phyloP scores from a whole-genome alignment of 768 basidiomycete species.

The Pleurotus eryngii region DNA sequence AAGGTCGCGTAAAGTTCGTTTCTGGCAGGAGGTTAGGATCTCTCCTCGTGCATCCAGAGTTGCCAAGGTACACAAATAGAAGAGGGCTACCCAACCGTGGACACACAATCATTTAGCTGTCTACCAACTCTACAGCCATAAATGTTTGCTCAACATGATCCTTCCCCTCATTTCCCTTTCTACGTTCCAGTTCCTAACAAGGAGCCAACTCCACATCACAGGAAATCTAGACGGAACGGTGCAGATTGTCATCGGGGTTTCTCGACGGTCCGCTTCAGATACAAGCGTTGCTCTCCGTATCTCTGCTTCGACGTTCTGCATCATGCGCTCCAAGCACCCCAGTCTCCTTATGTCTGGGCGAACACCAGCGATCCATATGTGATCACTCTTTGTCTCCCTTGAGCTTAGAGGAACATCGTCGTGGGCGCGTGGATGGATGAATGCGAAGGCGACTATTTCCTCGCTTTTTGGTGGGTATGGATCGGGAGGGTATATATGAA shows the following conservation, averaged over 20 bases:
- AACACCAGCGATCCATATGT: conserved; percentile 6
- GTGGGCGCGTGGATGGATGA: conserved; percentile 1
- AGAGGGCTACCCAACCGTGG: too few relatives aligned
- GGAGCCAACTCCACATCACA: conserved; percentile 6
- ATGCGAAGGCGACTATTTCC: neutral
- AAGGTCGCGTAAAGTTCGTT: too few relatives aligned
- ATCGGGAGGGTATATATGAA: neutral
- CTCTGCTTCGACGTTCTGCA: neutral
- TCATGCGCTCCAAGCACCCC: neutral
- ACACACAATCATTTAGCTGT: too few relatives aligned
- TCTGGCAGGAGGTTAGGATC: too few relatives aligned
- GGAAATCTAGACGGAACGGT: conserved; percentile 3
- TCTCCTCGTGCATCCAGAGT: too few relatives aligned
- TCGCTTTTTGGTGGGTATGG: neutral
- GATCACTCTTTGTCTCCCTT: neutral
- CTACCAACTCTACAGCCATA: too few relatives aligned
- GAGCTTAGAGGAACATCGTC: neutral
- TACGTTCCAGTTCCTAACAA: conserved; percentile 2
- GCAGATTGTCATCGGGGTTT: neutral
- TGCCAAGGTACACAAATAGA: too few relatives aligned
- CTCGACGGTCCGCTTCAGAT: neutral
- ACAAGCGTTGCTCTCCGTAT: neutral
- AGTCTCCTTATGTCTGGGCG: neutral
- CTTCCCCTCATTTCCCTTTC: conserved; percentile 6
- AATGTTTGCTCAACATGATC: conserved; percentile 1